Evolutionary conservation across 2,329 filamentous ascomycete genomes (phyloP), one percentile per base, ranked within the genome.

Genomic region (Cladosporium colombiae): DNA sequence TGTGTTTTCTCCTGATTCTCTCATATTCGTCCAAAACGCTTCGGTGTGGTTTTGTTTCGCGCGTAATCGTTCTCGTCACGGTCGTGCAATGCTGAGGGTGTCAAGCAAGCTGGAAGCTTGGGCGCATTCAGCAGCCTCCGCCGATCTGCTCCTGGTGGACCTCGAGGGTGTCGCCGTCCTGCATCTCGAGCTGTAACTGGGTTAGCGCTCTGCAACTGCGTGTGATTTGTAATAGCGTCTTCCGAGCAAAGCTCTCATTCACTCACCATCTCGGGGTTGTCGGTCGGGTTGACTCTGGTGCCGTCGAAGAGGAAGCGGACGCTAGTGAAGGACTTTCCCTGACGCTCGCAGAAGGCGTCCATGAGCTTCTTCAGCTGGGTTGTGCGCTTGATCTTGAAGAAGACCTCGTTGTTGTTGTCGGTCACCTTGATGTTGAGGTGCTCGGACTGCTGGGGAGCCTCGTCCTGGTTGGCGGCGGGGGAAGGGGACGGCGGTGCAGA

Each of bases 341-440:
- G 93, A 27, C 95, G 88, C 72, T 98, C 94, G 80, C 95, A 99
- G 79, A 98, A 99, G 23, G 95, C 95, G 68, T 92, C 90, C 95
- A 99, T 99, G 64, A 99, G 85, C 84, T 99, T 99, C 82, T 97
- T 95, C 1, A 99, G 87, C 78, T 93, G 91, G 0, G 95, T 99
- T 25, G 90, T 93, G 44, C 93, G 88, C 89, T 99, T 99, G 83
- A 99, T 99, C 85, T 99, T 99, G 85, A 99, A 99, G 80, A 98
- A 99, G 74, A 99, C 94, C 78, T 99, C 95, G 78, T 99, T 99
- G 83, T 97, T 97, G 83, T 96, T 97, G 74, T 99, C 95, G 0
- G 95, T 98, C 16, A 99, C 95, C 79, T 99, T 99, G 82, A 99
- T 98, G 82, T 99, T 99, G 5, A 99, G 84, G 80, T 99, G 95